A percentile compares a stretch with the other conserved stretches of the same genome.
These are phyloP conservation scores for Lasiosphaeris hirsuta DNA, from an alignment of 495 filamentous ascomycete genomes.

Conservation along the genomic window DNA sequence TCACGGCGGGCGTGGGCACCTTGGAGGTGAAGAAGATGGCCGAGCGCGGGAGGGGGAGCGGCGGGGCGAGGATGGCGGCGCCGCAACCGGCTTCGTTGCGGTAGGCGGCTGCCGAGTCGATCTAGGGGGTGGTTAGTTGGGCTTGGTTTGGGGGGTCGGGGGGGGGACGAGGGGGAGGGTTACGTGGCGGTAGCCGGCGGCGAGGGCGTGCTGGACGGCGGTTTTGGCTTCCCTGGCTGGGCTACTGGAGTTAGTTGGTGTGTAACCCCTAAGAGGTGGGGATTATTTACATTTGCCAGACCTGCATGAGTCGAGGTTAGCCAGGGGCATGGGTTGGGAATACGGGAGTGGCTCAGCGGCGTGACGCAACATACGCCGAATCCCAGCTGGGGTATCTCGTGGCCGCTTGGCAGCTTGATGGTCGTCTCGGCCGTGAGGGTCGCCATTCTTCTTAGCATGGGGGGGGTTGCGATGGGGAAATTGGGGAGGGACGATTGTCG, in stretches of 20 bases:
- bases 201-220: constrained; percentile 60
- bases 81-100: constrained; percentile 66
- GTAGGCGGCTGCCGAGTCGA: constrained; percentile 72
- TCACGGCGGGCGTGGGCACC: constrained; percentile 41
- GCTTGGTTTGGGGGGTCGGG: not conserved
- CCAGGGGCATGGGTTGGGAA: not conserved
- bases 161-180: constrained; percentile 12
- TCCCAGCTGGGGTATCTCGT: constrained; percentile 71
- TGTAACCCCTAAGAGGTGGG: not conserved
- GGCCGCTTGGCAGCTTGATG: constrained; percentile 69
- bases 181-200: constrained; percentile 71
- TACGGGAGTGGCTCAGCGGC: not conserved
- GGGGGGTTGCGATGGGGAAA: not conserved
- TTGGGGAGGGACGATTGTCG: not conserved
- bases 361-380: constrained; percentile 57
- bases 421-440: constrained; percentile 59
- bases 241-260: constrained; percentile 15
- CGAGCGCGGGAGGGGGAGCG: constrained; percentile 54
- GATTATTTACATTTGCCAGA: constrained; percentile 63
- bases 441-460: constrained; percentile 45
- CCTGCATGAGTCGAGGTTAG: constrained; percentile 38
- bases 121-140: constrained; percentile 32
- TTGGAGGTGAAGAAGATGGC: constrained; percentile 76
- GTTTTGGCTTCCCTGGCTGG: constrained; percentile 38
- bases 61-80: constrained; percentile 50